phyloP scores from a whole-genome alignment of 2,329 filamentous ascomycete species.

The Seiridium unicorne region DNA sequence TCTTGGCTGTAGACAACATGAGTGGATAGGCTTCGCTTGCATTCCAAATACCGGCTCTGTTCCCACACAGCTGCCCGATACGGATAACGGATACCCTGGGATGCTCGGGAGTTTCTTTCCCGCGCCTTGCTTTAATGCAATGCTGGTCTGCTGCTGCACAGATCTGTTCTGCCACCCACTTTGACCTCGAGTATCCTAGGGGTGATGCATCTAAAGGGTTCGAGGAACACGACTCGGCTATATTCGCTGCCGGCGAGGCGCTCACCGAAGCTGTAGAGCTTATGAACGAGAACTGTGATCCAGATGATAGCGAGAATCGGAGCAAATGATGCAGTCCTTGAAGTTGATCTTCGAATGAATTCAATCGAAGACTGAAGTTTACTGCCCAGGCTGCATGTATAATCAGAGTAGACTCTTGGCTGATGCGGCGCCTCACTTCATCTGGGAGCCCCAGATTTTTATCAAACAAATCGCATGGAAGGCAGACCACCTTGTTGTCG shows the following conservation, averaged over 20 bases:
- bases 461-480: constrained; percentile 47
- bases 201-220: constrained; percentile 41
- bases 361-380: constrained; percentile 58
- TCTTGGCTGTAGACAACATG: constrained; percentile 39
- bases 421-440: constrained; percentile 37
- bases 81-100: constrained; percentile 37
- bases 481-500: constrained; percentile 39
- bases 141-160: constrained; percentile 37
- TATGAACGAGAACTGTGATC: constrained; percentile 21
- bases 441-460: constrained; percentile 44
- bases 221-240: constrained; percentile 39
- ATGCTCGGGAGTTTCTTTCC: constrained; percentile 9
- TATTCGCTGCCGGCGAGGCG: constrained; percentile 12
- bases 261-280: constrained; percentile 22
- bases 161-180: constrained; percentile 58
- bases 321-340: constrained; percentile 47
- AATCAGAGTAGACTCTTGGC: constrained; percentile 44
- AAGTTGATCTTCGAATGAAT: constrained; percentile 54
- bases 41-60: constrained; percentile 42
- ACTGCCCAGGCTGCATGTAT: constrained; percentile 66
- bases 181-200: constrained; percentile 54
- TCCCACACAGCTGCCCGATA: constrained; percentile 45
- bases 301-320: constrained; percentile 31
- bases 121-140: not conserved
- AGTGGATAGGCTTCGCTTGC: constrained; percentile 46